Base-by-base conservation (phyloP, 768 basidiomycete genomes). In the Boletus tylopilopsis region DNA sequence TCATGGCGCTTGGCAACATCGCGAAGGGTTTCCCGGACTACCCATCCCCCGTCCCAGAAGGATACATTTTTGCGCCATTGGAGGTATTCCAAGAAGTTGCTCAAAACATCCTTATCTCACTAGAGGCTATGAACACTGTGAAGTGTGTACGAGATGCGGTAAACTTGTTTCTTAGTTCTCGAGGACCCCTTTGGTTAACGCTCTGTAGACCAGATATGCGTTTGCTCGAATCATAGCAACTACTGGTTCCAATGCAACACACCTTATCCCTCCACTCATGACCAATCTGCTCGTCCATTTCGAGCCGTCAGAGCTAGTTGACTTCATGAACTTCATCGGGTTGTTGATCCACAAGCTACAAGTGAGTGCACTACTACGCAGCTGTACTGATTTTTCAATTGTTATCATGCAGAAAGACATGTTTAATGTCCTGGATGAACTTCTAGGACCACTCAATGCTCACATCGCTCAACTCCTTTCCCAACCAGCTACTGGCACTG, bases 11-110 rank as follows among this genome's bases (percentile, higher is more conserved):
- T 19, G 95, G 95, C 12, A 92, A 90, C 59, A 81, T 97, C 47
- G 89, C 94, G 30, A 96, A 96, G 70, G 96, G 96, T 12, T 98
- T 97, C 70, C 96, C 96, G 0, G 92, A 93, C 63, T 87, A 87
- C 61, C 88, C 90, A 36, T 81, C 78, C 15, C 77, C 82, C 2
- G 71, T 84, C 1, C 81, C 83, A 0, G 76, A 79, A 57, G 82
- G 80, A 27, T 86, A 85, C 58, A 76, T 82, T 9, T 71, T 83
- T 18, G 88, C 92, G 0, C 82, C 84, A 1, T 67, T 91, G 46
- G 81, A 85, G 43, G 81, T 91, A 13, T 96, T 98, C 69, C 77
- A 80, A 51, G 82, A 90, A 64, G 81, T 90, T 60, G 89, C 91
- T 0, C 88, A 94, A 63, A 86, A 85, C 2, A 87, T 97, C 50